Conservation (phyloP, 768 basidiomycete species). For the Kwoniella mangroviensis region DNA sequence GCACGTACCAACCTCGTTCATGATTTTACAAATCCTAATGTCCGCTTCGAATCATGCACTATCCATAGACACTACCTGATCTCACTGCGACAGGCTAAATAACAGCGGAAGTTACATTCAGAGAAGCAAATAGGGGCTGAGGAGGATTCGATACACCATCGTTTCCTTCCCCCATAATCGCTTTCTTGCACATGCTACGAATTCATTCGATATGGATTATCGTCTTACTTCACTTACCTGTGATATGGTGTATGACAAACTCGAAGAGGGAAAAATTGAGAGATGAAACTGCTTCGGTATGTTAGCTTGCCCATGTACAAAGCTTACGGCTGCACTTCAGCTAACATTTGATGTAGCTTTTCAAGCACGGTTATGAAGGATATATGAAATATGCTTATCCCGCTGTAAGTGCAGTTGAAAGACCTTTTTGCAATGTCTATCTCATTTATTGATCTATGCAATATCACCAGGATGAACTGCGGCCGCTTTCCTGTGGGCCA, state of each 20-base stretch:
- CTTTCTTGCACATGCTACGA: conserved; percentile 10
- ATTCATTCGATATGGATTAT: conserved; percentile 16
- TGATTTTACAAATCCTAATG: background rate
- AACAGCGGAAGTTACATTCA: no score
- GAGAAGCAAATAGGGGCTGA: no score
- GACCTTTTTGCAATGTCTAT: background rate
- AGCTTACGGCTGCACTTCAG: background rate
- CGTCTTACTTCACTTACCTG: conserved; percentile 11
- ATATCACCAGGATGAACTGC: conserved; percentile 66
- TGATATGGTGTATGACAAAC: conserved; percentile 19
- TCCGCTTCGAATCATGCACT: background rate
- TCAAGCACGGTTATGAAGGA: conserved; percentile 86
- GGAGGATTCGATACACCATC: no score
- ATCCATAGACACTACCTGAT: no score
- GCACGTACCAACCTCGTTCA: background rate
- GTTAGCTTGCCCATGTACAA: background rate
- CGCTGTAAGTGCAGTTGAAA: conserved; percentile 28
- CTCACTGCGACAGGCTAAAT: no score
- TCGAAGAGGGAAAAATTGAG: conserved; percentile 6
- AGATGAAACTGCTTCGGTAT: conserved; percentile 19
- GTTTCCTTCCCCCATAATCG: background rate
- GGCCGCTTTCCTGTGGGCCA: conserved; percentile 75
- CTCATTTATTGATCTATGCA: background rate
- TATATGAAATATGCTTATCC: conserved; percentile 75
- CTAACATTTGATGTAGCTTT: conserved; percentile 61